Evolutionary conservation across 2,329 filamentous ascomycete genomes (phyloP), one percentile per base, ranked within the genome.

Genomic region (Apiospora arundinis): DNA sequence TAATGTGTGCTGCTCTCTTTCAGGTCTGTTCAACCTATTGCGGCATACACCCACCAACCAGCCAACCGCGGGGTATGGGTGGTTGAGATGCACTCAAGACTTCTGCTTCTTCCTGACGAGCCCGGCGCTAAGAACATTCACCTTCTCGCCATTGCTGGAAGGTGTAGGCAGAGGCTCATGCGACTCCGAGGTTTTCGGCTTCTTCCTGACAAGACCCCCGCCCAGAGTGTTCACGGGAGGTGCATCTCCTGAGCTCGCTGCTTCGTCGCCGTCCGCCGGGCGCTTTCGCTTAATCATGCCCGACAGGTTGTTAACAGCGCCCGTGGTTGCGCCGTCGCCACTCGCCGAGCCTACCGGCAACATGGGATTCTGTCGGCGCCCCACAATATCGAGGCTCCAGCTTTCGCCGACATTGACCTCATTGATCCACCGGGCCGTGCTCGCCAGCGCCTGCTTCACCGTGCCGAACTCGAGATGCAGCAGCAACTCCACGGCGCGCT

Each of bases 401-500:
- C 79, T 76, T 0, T 83, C 80, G 0, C 87, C 86, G 71, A 85
- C 83, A 21, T 87, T 88, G 0, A 92, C 89, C 77, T 95, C 92
- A 18, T 86, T 86, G 60, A 91, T 85, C 93, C 93, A 96, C 69
- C 92, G 89, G 69, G 81, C 83, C 2, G 93, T 93, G 76, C 92
- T 94, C 44, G 85, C 84, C 1, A 83, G 83, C 0, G 92, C 91
- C 67, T 92, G 88, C 14, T 89, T 87, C 4, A 90, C 80, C 11
- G 87, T 92, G 0, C 89, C 86, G 80, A 96, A 96, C 79, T 95
- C 92, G 0, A 95, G 87, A 71, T 92, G 89, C 6, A 95, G 85
- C 0, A 96, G 84, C 12, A 94, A 82, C 75, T 94, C 92, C 25
- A 90, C 85, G 11, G 90, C 88, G 14, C 92, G 88, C 73, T 90